Percentiles rank a stretch among this genome's conserved stretches.
Conservation (phyloP, 805 yeast genomes). For the Maudiozyma serrabonitensis region DNA sequence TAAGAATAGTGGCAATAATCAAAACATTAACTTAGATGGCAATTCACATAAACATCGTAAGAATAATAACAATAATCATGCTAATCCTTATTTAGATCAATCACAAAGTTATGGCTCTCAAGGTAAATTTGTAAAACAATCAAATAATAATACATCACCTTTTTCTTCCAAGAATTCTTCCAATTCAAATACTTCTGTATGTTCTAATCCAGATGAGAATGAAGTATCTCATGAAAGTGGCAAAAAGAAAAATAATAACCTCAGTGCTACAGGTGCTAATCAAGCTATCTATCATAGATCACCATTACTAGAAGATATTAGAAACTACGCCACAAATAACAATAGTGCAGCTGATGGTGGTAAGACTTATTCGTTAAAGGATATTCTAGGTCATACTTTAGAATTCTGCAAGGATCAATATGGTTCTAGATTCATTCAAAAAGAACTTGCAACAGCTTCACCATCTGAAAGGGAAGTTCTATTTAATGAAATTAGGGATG, state of each 20-base stretch:
- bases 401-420: slow-evolving; percentile 95
- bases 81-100: slow-evolving; percentile 19
- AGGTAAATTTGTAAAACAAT: slow-evolving; percentile 3
- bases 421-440: slow-evolving; percentile 95
- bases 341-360: slow-evolving; percentile 36
- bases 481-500: slow-evolving; percentile 72
- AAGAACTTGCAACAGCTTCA: slow-evolving; percentile 56
- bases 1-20: slow-evolving; percentile 2
- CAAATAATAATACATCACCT: neutral
- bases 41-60: slow-evolving; percentile 5
- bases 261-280: slow-evolving; percentile 15
- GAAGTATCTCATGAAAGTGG: slow-evolving; percentile 5
- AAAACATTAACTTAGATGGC: slow-evolving; percentile 3
- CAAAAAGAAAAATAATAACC: slow-evolving; percentile 6
- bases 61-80: neutral
- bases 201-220: slow-evolving; percentile 6
- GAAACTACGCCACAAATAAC: slow-evolving; percentile 24
- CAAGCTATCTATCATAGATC: slow-evolving; percentile 53
- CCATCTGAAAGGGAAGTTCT: slow-evolving; percentile 69
- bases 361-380: slow-evolving; percentile 48
- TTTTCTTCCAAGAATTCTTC: slow-evolving; percentile 9
- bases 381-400: slow-evolving; percentile 75
- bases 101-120: neutral
- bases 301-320: slow-evolving; percentile 76
- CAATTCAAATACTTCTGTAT: slow-evolving; percentile 11